Percentiles rank a stretch among this genome's conserved stretches.
Evolutionary conservation across 1,139 yeast species (phyloP).

Genomic region (Suhomyces anneliseae): DNA sequence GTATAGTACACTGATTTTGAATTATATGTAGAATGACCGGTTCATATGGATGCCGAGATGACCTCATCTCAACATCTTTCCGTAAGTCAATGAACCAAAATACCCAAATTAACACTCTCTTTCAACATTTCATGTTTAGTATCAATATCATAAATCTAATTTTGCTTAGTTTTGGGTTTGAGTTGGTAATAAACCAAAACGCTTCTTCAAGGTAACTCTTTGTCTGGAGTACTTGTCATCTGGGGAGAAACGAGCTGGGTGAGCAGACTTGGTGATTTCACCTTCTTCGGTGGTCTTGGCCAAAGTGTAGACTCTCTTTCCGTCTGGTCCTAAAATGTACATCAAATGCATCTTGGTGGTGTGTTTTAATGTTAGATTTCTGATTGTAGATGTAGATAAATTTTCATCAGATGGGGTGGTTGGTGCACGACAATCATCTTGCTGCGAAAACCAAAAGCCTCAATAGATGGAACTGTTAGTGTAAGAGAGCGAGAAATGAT

Average conservation of each 20-base stretch:
- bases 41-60: neutral
- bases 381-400: conserved; percentile 5
- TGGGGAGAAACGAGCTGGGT: conserved; percentile 99
- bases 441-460: conserved; percentile 1
- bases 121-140: neutral
- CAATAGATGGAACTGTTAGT: too few relatives aligned
- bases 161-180: conserved; percentile 47
- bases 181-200: conserved; percentile 86
- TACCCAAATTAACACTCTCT: neutral
- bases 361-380: neutral
- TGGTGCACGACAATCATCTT: conserved; percentile 5
- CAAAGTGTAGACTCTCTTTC: conserved; percentile 93
- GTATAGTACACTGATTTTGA: conserved; percentile 5
- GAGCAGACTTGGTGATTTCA: conserved; percentile 97
- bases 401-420: conserved; percentile 10
- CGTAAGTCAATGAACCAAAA: neutral
- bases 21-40: neutral
- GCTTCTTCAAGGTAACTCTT: conserved; percentile 96
- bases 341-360: conserved; percentile 81
- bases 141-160: neutral
- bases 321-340: conserved; percentile 94
- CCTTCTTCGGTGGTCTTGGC: conserved; percentile 79
- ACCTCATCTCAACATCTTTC: neutral
- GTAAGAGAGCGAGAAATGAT: neutral
- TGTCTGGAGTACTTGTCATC: conserved; percentile 99